Conservation (phyloP, 1,139 yeast species). For the Sugiyamaella japonica region DNA sequence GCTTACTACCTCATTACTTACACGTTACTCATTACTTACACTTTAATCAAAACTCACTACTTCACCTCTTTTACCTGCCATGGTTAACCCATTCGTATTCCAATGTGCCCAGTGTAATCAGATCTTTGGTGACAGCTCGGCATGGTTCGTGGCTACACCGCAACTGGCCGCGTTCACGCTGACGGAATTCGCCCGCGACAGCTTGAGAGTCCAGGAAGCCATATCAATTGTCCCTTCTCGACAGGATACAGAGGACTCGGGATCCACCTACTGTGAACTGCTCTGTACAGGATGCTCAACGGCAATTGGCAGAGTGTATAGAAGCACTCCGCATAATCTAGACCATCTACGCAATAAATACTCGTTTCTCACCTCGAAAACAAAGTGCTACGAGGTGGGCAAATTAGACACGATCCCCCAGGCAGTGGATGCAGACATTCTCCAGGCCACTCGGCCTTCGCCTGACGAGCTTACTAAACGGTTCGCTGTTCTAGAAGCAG, state of each 20-base stretch:
- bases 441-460: conserved; percentile 20
- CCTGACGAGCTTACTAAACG: conserved; percentile 25
- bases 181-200: conserved; percentile 14
- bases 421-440: conserved; percentile 19
- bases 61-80: background rate
- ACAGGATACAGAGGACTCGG: conserved; percentile 19
- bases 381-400: conserved; percentile 24
- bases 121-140: conserved; percentile 27
- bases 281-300: conserved; percentile 22
- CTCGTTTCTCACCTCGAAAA: conserved; percentile 21
- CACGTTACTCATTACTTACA: background rate
- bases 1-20: background rate
- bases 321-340: conserved; percentile 21
- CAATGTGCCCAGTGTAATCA: conserved; percentile 24
- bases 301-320: conserved; percentile 25
- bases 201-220: conserved; percentile 8
- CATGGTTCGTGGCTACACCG: conserved; percentile 24
- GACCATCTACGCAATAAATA: conserved; percentile 25
- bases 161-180: conserved; percentile 23
- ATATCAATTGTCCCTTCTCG: conserved; percentile 15
- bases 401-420: conserved; percentile 13
- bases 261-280: conserved; percentile 23
- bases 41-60: background rate
- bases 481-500: conserved; percentile 25
- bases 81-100: conserved; percentile 25